Conservation (phyloP, 2,329 filamentous ascomycete species). For the Sporothrix mexicana region DNA sequence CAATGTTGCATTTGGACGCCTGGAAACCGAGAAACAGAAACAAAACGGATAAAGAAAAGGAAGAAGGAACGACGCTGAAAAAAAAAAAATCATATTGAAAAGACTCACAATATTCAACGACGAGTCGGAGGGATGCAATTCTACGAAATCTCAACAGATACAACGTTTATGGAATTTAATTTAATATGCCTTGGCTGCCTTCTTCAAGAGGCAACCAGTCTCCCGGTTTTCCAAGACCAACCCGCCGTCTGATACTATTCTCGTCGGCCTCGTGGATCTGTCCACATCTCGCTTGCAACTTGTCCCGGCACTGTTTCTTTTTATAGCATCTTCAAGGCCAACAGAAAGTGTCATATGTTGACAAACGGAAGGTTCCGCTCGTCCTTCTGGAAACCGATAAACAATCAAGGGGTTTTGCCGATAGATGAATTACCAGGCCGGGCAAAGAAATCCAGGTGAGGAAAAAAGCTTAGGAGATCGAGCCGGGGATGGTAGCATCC, state of each 20-base stretch:
- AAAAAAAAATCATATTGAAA: neutral
- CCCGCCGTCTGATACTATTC: neutral
- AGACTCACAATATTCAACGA: neutral
- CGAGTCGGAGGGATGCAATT: no score
- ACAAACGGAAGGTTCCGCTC: neutral
- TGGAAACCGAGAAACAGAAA: slow-evolving; percentile 15
- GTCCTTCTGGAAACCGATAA: neutral
- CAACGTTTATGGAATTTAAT: neutral
- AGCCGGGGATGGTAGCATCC: slow-evolving; percentile 2
- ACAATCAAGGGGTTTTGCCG: neutral
- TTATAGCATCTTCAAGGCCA: neutral
- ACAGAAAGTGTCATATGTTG: neutral
- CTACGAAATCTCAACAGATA: neutral
- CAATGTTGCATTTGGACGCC: slow-evolving; percentile 16
- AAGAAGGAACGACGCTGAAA: neutral
- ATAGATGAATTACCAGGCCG: neutral
- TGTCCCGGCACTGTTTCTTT: neutral
- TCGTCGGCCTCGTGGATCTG: neutral
- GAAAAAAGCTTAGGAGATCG: neutral
- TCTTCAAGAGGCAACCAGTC: neutral
- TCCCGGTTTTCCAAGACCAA: neutral
- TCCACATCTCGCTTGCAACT: slow-evolving; percentile 7
- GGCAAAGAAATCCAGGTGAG: neutral
- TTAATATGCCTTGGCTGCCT: neutral
- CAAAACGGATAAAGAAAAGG: neutral